Evolutionary conservation across 1,284 basidiomycete species (phyloP).

Genomic region (Melampsora americana): DNA sequence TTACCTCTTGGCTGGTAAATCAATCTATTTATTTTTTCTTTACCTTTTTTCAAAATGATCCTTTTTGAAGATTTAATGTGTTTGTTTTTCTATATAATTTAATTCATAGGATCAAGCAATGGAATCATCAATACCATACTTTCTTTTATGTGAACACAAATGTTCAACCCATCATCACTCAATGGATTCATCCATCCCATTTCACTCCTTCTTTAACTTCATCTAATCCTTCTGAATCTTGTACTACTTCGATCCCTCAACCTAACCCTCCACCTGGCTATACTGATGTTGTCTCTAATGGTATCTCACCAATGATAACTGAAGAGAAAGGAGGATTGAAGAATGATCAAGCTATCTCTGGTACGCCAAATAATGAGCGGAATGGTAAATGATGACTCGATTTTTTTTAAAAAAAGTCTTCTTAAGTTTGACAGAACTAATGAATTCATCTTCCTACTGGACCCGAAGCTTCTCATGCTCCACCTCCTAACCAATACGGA

Average conservation of each 20-base stretch:
- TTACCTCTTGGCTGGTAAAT: constrained; percentile 2
- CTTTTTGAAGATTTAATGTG: no score
- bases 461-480: no score
- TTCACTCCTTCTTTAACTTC: not conserved
- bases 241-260: not conserved
- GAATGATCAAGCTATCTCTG: not conserved
- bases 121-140: constrained; percentile 35
- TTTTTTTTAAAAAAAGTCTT: no score
- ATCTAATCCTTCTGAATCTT: not conserved
- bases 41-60: no score
- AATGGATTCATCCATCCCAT: constrained; percentile 28
- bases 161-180: constrained; percentile 27
- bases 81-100: not conserved
- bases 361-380: not conserved
- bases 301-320: not conserved
- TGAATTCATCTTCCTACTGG: no score
- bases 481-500: constrained; percentile 10
- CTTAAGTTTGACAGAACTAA: no score
- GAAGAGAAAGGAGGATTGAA: not conserved
- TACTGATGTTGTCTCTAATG: not conserved
- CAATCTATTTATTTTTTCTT: not conserved
- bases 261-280: not conserved
- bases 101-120: constrained; percentile 37
- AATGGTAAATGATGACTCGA: no score
- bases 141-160: constrained; percentile 34